Conservation (phyloP, 169 alveolate genomes). For the Hepatocystis sp. region DNA sequence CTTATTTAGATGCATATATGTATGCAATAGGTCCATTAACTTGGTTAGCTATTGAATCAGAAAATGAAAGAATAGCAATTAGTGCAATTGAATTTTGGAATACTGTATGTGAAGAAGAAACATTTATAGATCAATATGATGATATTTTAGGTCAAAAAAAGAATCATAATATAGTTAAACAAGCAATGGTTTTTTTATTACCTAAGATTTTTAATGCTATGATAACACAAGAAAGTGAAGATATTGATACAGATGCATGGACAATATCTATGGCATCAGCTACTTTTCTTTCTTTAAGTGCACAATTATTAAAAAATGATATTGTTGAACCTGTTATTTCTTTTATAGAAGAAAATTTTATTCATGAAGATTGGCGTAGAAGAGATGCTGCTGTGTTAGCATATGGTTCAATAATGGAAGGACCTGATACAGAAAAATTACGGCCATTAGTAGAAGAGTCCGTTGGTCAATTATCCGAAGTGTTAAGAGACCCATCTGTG, state of each 20-base stretch:
- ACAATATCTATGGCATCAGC: slow-evolving; percentile 95
- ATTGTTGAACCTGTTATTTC: slow-evolving; percentile 90
- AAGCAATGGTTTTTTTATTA: slow-evolving; percentile 86
- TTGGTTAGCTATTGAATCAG: slow-evolving; percentile 88
- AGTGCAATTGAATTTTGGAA: slow-evolving; percentile 93
- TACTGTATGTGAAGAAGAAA: slow-evolving; percentile 90
- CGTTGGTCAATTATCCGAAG: slow-evolving; percentile 88
- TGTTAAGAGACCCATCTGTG: slow-evolving; percentile 90
- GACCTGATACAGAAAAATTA: slow-evolving; percentile 92
- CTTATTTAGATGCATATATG: slow-evolving; percentile 86
- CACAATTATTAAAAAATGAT: slow-evolving; percentile 92
- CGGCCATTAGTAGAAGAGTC: slow-evolving; percentile 89
- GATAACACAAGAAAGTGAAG: slow-evolving; percentile 89
- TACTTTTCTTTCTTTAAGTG: slow-evolving; percentile 91
- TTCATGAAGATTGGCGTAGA: slow-evolving; percentile 90
- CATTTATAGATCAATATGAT: slow-evolving; percentile 74
- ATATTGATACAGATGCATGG: slow-evolving; percentile 92
- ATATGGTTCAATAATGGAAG: slow-evolving; percentile 93
- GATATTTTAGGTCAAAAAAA: slow-evolving; percentile 77
- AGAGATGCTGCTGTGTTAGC: slow-evolving; percentile 95
- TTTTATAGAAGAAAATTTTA: slow-evolving; percentile 90
- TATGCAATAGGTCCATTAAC: slow-evolving; percentile 87
- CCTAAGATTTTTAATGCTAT: slow-evolving; percentile 89
- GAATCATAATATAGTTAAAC: slow-evolving; percentile 84
- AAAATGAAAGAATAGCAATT: slow-evolving; percentile 87